Evolutionary conservation across 306 rosid species (phyloP).

Genomic region (barrel medic (Medicago truncatula)): DNA sequence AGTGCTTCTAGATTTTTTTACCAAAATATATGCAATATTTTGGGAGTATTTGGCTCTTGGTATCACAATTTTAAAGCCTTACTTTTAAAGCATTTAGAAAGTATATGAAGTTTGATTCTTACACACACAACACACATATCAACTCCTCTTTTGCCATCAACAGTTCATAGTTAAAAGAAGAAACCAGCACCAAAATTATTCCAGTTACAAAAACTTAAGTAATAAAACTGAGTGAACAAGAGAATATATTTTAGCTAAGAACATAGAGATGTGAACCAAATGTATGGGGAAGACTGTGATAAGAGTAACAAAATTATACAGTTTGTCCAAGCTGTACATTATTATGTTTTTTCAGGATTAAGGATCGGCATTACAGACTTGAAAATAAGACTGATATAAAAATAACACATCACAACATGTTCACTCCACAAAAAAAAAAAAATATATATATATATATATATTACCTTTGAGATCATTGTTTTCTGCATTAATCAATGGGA

Average conservation of each 20-base stretch:
- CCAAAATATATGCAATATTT: conserved; percentile 6
- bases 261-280: conserved; percentile 17
- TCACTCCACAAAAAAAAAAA: not conserved
- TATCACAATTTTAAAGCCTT: conserved; percentile 1
- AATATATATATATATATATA: not conserved
- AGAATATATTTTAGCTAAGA: conserved; percentile 13
- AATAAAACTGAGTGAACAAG: conserved; percentile 22
- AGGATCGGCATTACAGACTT: conserved; percentile 23
- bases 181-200: conserved; percentile 9
- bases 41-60: conserved; percentile 10
- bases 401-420: conserved; percentile 27
- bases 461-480: conserved; percentile 59
- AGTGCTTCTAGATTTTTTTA: conserved; percentile 10
- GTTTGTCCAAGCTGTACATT: conserved; percentile 12
- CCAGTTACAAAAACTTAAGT: not conserved
- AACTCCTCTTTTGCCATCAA: conserved; percentile 20
- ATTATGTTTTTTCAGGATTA: conserved; percentile 7
- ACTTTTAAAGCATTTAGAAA: conserved; percentile 20
- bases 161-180: conserved; percentile 1
- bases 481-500: conserved; percentile 44
- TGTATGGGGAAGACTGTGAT: not conserved
- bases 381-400: not conserved
- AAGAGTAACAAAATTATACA: conserved; percentile 10
- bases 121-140: not conserved
- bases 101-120: conserved; percentile 8